Evolutionary conservation across 305 asterid genomes (phyloP).

Genomic region (Fraxinus nigra): DNA sequence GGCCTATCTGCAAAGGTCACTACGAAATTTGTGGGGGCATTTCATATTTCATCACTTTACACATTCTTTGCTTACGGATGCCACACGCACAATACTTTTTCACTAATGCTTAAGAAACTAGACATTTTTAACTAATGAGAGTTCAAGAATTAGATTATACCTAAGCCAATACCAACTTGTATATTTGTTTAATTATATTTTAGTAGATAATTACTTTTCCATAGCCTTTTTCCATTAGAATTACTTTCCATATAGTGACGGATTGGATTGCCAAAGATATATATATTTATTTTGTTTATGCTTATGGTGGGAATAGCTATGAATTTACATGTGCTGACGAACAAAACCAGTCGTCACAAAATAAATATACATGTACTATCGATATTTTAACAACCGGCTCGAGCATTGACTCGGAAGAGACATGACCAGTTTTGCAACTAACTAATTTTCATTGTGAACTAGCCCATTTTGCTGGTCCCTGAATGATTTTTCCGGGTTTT

Average conservation of each 20-base stretch:
- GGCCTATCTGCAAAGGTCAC: conserved; percentile 12
- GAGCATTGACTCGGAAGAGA: background rate
- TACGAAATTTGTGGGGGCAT: conserved; percentile 20
- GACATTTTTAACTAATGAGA: background rate
- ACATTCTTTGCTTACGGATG: conserved; percentile 36
- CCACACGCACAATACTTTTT: conserved; percentile 38
- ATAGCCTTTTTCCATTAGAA: background rate
- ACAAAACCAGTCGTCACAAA: no score
- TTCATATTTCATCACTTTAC: conserved; percentile 3
- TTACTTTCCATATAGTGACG: background rate
- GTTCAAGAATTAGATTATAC: background rate
- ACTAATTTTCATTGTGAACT: no score
- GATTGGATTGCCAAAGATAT: background rate
- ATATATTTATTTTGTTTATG: background rate
- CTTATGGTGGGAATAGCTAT: background rate
- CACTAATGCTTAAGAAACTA: no score
- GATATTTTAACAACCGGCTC: background rate
- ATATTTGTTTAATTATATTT: background rate
- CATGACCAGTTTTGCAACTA: no score
- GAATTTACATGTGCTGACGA: background rate
- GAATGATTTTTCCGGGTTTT: background rate
- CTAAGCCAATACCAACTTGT: background rate
- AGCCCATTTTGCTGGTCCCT: background rate
- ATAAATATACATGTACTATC: no score
- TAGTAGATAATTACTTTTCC: background rate